Base-by-base conservation (phyloP, 768 basidiomycete genomes). In the Pisolithus orientalis region DNA sequence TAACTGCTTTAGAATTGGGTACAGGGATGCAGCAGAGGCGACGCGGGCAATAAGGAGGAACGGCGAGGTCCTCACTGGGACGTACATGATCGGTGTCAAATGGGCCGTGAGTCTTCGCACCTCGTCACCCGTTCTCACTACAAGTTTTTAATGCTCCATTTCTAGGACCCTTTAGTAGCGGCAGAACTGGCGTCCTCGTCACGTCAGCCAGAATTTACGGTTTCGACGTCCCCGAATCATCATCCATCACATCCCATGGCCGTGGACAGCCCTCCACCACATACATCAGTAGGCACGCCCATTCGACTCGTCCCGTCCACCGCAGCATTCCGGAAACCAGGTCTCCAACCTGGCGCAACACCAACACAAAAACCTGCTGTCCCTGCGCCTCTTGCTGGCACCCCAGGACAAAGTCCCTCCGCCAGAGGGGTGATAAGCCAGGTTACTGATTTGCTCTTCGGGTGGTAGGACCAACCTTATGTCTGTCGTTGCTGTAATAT, bases 1-100 rank as follows among this genome's bases (percentile, higher is more conserved):
- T 24, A 94, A 94, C 65, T 91, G 88, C 70, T 90, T 94, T 67
- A 79, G 78, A 48, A 83, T 94, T 49, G 87, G 87, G 3, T 94
- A 84, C 61, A 67, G 70, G 39, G 81, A 87, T 54, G 71, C 80
- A 7, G 83, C 79, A 24, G 88, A 91, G 52, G 91, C 90, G 0
- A 67, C 88, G 56, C 75, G 91, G 10, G 89, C 90, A 2, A 80
- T 91, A 14, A 73, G 88, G 47, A 87, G 87, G 69, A 94, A 85
- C 57, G 92, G 92, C 3, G 90, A 94, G 47, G 69, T 93, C 2
- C 63, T 94, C 21, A 71, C 77, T 10, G 86, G 86, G 4, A 77
- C 75, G 45, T 89, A 81, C 76, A 94, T 94, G 90, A 72, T 94
- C 34, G 92, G 91, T 11, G 83, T 81, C 39, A 91, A 91, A 66